phyloP scores from a whole-genome alignment of 306 rosid species.

The Quercus bicolor region DNA sequence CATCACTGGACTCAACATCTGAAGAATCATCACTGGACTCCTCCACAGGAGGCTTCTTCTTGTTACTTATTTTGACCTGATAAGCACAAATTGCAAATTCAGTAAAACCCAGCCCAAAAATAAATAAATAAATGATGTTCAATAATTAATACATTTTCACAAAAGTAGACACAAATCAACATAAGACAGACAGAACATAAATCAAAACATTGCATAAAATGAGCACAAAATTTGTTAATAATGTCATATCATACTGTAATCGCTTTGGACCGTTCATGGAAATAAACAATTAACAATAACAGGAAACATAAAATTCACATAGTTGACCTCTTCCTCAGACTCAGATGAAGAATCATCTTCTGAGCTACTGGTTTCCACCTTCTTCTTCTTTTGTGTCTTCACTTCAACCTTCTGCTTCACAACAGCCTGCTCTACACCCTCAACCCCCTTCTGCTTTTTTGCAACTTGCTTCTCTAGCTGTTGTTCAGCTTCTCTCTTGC shows the following conservation, averaged over 20 bases:
- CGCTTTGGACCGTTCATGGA: no score
- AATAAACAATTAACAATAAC: no score
- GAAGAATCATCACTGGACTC: not conserved
- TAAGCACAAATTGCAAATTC: not conserved
- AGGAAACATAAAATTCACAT: no score
- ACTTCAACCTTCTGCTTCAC: slow-evolving; percentile 50
- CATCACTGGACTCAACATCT: not conserved
- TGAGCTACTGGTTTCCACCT: slow-evolving; percentile 46
- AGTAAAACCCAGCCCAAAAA: not conserved
- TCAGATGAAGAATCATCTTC: slow-evolving; percentile 55
- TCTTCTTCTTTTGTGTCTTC: slow-evolving; percentile 42
- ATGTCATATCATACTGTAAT: not conserved
- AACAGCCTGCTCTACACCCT: slow-evolving; percentile 36
- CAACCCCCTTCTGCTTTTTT: slow-evolving; percentile 69
- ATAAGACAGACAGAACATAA: no score
- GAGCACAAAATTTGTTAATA: not conserved
- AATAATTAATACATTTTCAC: no score
- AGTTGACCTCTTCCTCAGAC: slow-evolving; percentile 52
- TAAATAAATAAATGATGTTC: not conserved
- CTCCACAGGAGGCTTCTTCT: not conserved
- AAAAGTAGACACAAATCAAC: no score
- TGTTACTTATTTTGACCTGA: not conserved
- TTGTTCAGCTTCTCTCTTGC: slow-evolving; percentile 68
- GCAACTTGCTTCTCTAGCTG: slow-evolving; percentile 45
- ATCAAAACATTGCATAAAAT: no score